Conservation (phyloP, 2,329 filamentous ascomycete genomes). For the Onygenales sp. region DNA sequence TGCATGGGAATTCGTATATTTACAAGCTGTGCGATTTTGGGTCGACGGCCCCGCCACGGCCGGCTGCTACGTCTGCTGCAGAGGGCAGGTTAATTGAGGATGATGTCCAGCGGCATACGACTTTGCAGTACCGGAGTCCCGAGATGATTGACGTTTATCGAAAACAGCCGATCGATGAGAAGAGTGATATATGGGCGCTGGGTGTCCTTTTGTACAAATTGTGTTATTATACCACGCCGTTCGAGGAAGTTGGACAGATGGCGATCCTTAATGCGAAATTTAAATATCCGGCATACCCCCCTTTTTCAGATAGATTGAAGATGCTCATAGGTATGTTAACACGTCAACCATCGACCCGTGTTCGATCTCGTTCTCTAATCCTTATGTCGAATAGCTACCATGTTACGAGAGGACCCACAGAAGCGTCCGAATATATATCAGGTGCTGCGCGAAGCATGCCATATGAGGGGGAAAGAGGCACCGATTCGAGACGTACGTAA, state of each 20-base stretch:
- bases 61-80: constrained; percentile 73
- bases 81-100: constrained; percentile 93
- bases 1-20: constrained; percentile 53
- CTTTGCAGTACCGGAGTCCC: constrained; percentile 91
- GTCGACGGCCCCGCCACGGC: constrained; percentile 71
- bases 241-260: constrained; percentile 95
- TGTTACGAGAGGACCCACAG: constrained; percentile 77
- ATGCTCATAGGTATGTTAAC: constrained; percentile 65
- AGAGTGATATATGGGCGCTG: constrained; percentile 96
- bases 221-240: constrained; percentile 98
- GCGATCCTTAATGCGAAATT: constrained; percentile 94
- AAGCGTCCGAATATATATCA: constrained; percentile 88
- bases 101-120: constrained; percentile 94
- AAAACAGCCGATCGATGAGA: constrained; percentile 94
- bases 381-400: constrained; percentile 52
- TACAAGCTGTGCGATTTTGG: constrained; percentile 99
- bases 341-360: constrained; percentile 3
- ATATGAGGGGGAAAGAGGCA: constrained; percentile 77
- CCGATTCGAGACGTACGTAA: constrained; percentile 76
- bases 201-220: constrained; percentile 95
- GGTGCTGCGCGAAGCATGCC: constrained; percentile 74
- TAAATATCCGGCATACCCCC: constrained; percentile 78
- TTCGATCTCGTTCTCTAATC: constrained; percentile 3
- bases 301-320: constrained; percentile 84
- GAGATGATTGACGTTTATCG: constrained; percentile 99